Conservation (phyloP, 176 grass and related monocot species). For the Zea luxurians region DNA sequence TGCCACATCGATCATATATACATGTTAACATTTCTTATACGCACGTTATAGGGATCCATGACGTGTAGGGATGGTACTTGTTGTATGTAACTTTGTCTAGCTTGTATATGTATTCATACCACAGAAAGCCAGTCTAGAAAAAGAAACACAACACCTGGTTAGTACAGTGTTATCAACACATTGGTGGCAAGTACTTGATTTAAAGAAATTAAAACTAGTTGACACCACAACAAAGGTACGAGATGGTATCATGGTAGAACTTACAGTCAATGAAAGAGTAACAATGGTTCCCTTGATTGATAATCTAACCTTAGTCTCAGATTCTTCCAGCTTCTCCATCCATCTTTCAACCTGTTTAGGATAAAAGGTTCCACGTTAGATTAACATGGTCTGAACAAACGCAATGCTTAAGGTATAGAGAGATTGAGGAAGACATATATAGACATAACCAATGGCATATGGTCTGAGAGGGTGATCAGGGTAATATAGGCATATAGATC, state of each 20-base stretch:
- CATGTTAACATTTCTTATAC: constrained; percentile 16
- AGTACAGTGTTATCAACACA: constrained; percentile 18
- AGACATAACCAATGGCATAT: not conserved
- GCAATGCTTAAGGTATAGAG: constrained; percentile 4
- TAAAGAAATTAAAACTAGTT: not conserved
- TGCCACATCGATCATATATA: constrained; percentile 9
- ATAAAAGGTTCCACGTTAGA: constrained; percentile 2
- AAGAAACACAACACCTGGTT: constrained; percentile 28
- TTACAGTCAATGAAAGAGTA: constrained; percentile 74
- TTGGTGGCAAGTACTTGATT: not conserved
- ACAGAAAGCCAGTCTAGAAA: constrained; percentile 72
- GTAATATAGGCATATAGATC: not conserved
- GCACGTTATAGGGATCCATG: constrained; percentile 99
- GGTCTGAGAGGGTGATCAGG: not conserved
- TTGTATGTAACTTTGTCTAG: constrained; percentile 95
- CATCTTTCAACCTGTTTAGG: constrained; percentile 76
- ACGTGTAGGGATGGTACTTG: constrained; percentile 98
- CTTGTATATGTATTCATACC: constrained; percentile 99
- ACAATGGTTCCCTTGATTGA: constrained; percentile 78
- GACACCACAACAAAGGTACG: constrained; percentile 6
- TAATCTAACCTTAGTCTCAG: constrained; percentile 76
- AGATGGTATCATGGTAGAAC: constrained; percentile 17
- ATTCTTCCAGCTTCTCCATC: constrained; percentile 98
- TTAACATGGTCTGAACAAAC: constrained; percentile 12
- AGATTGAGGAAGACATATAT: not conserved